Conservation (phyloP, 78 protist genomes). For the Anaeramoeba flamelloides region DNA sequence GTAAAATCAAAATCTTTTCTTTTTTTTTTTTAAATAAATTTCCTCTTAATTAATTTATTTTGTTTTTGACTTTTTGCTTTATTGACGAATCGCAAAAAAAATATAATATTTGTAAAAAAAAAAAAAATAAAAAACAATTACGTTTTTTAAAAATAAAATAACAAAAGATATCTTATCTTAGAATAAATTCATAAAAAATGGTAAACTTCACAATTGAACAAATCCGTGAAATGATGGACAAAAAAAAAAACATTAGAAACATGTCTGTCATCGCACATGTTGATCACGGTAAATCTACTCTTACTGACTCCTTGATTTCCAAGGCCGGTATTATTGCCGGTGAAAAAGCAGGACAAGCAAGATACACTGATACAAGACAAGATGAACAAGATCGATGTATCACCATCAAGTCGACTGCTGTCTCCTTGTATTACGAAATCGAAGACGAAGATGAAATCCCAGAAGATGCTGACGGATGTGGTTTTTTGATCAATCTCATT, state of each 20-base stretch:
- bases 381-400: conserved; percentile 95
- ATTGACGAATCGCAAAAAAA: no score
- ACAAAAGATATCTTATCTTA: no score
- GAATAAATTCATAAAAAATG: no score
- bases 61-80: no score
- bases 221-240: conserved; percentile 65
- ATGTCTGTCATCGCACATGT: conserved; percentile 81
- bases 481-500: conserved; percentile 85
- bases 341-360: conserved; percentile 81
- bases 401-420: conserved; percentile 96
- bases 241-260: conserved; percentile 74
- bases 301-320: conserved; percentile 91
- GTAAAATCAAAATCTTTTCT: no score
- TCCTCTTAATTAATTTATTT: no score
- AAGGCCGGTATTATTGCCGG: conserved; percentile 94
- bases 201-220: conserved; percentile 13
- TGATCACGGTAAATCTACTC: conserved; percentile 64
- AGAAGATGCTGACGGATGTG: conserved; percentile 13
- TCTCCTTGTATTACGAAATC: conserved; percentile 69
- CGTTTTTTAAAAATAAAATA: no score
- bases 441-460: conserved; percentile 26
- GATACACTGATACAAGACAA: conserved; percentile 89
- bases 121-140: no score
- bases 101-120: no score
- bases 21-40: no score